Percentiles rank a stretch among this genome's conserved stretches.
Conservation (phyloP, 2,329 filamentous ascomycete genomes). For the Pseudogymnoascus sp. region DNA sequence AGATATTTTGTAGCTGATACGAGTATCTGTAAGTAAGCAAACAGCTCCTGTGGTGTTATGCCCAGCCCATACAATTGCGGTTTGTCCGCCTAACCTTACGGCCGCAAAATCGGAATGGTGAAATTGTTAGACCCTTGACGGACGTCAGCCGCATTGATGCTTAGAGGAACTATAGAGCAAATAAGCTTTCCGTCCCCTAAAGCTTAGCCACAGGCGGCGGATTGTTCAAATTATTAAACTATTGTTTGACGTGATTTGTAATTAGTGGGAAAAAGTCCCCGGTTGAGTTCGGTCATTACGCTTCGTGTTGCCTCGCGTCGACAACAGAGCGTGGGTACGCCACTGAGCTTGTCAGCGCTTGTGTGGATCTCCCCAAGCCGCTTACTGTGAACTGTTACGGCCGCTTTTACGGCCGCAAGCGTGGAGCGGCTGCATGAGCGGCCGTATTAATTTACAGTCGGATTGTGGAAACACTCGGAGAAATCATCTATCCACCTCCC, state of each 20-base stretch:
- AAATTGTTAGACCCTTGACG: no score
- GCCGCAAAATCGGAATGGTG: not conserved
- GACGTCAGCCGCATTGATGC: no score
- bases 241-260: no score
- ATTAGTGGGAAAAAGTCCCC: no score
- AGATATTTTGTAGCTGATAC: not conserved
- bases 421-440: no score
- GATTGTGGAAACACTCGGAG: not conserved
- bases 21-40: not conserved
- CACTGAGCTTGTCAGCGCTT: not conserved
- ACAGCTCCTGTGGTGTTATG: not conserved
- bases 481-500: no score
- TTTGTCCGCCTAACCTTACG: not conserved
- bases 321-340: not conserved
- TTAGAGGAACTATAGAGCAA: no score
- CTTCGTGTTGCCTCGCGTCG: no score
- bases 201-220: no score
- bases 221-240: not conserved
- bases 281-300: not conserved
- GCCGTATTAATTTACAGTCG: not conserved
- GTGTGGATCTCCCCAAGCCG: not conserved
- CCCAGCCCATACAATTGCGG: not conserved
- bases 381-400: no score
- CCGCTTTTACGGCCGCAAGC: not conserved
- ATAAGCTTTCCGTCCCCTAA: no score